Evolutionary conservation across 2,329 filamentous ascomycete genomes (phyloP).

Genomic region (Thielaviopsis cerberus): DNA sequence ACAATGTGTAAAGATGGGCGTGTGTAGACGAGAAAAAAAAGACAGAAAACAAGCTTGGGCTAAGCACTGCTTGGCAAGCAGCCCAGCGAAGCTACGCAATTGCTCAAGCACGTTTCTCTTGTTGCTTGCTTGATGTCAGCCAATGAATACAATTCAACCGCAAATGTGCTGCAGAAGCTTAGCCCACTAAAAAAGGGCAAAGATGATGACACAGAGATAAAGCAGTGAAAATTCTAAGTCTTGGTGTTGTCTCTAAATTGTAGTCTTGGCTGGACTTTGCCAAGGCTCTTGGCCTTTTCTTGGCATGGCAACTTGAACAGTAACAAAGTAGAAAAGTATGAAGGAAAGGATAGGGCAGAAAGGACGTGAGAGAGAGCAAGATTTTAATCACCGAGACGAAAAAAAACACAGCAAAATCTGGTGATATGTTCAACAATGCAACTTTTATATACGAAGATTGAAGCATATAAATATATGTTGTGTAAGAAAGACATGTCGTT

Average conservation of each 20-base stretch:
- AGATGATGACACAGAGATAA: neutral
- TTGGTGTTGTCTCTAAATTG: conserved; percentile 4
- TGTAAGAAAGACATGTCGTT: neutral
- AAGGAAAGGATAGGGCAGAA: neutral
- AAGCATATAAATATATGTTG: neutral
- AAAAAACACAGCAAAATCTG: neutral
- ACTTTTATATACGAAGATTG: neutral
- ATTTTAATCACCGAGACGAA: neutral
- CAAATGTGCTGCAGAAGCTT: no score
- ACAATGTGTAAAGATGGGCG: neutral
- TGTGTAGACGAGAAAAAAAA: neutral
- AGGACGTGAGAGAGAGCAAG: neutral
- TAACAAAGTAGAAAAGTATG: neutral
- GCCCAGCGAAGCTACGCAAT: no score
- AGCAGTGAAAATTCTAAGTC: neutral
- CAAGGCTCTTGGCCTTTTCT: neutral
- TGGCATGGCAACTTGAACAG: neutral
- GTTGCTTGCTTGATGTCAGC: no score
- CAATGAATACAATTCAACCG: no score
- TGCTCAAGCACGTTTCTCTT: no score
- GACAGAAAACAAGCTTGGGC: neutral
- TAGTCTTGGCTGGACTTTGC: conserved; percentile 7
- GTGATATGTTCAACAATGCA: neutral
- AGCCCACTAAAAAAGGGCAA: neutral
- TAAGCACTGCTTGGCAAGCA: neutral